Percentiles rank a stretch among this genome's conserved stretches.
These are phyloP conservation scores for Gilbertella persicaria DNA, from an alignment of 371 early-diverging fungal genomes.

Conservation along the genomic window DNA sequence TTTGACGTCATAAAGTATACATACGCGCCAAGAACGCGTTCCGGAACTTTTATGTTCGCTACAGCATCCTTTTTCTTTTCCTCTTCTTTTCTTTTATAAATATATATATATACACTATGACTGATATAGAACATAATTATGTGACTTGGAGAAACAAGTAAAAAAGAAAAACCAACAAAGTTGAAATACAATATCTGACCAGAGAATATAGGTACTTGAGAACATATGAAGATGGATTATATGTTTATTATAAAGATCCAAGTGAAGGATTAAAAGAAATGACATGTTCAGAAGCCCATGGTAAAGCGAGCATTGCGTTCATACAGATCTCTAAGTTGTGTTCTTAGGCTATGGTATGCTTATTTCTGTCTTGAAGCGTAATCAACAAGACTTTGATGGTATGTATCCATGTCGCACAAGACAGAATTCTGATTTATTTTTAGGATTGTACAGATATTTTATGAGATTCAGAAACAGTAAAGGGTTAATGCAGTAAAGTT, in stretches of 20 bases:
- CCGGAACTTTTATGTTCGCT: no score
- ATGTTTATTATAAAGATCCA: constrained; percentile 51
- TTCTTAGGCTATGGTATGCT: constrained; percentile 62
- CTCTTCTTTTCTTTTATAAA: constrained; percentile 1
- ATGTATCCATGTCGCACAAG: constrained; percentile 5
- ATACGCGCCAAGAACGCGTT: no score
- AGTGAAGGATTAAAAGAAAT: constrained; percentile 40
- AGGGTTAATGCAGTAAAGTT: constrained; percentile 55
- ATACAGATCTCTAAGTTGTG: neutral
- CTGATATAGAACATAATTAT: constrained; percentile 34
- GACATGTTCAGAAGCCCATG: constrained; percentile 58
- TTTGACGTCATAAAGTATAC: no score
- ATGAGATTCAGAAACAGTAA: constrained; percentile 53
- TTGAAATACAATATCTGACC: neutral
- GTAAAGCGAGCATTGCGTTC: constrained; percentile 19
- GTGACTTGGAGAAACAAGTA: constrained; percentile 39
- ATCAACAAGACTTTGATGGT: constrained; percentile 65
- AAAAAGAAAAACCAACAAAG: neutral
- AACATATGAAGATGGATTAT: constrained; percentile 42
- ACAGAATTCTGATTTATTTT: constrained; percentile 11
- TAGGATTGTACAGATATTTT: constrained; percentile 58
- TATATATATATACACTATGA: no score
- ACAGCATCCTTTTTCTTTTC: neutral
- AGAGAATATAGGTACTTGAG: constrained; percentile 40
- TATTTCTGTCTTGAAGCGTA: constrained; percentile 59